Evolutionary conservation across 2,329 filamentous ascomycete genomes (phyloP).

Genomic region (Gliomastix tumulicola): DNA sequence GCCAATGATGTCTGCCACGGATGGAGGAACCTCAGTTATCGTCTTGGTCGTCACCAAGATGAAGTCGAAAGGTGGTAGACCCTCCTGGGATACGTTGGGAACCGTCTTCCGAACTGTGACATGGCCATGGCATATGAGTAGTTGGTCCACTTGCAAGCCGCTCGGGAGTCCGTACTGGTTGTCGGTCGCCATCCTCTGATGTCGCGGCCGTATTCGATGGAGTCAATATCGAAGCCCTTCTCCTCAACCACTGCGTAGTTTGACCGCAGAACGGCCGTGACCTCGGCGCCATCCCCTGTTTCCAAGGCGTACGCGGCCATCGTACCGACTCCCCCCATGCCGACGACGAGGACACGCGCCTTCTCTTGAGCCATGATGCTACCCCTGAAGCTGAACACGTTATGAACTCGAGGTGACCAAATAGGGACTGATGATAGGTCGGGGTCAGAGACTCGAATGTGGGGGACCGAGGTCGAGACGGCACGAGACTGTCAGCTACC

Average conservation of each 20-base stretch:
- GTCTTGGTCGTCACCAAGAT: slow-evolving; percentile 54
- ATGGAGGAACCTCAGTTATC: slow-evolving; percentile 43
- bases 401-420: too few species aligned
- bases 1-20: slow-evolving; percentile 36
- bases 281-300: slow-evolving; percentile 36
- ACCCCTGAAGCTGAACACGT: neutral
- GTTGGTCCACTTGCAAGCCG: too few species aligned
- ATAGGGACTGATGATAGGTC: too few species aligned
- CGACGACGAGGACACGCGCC: slow-evolving; percentile 41
- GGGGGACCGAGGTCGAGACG: too few species aligned
- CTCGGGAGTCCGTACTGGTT: slow-evolving; percentile 18
- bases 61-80: slow-evolving; percentile 36
- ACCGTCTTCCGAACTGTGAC: slow-evolving; percentile 35
- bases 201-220: slow-evolving; percentile 42
- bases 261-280: slow-evolving; percentile 48
- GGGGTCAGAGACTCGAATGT: too few species aligned
- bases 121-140: neutral
- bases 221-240: slow-evolving; percentile 46
- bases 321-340: slow-evolving; percentile 48
- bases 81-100: slow-evolving; percentile 28
- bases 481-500: too few species aligned
- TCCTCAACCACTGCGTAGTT: slow-evolving; percentile 41
- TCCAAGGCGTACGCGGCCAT: slow-evolving; percentile 50
- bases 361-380: neutral
- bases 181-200: slow-evolving; percentile 41